Conservation (phyloP, 306 rosid genomes). For the Citrullus amarus region DNA sequence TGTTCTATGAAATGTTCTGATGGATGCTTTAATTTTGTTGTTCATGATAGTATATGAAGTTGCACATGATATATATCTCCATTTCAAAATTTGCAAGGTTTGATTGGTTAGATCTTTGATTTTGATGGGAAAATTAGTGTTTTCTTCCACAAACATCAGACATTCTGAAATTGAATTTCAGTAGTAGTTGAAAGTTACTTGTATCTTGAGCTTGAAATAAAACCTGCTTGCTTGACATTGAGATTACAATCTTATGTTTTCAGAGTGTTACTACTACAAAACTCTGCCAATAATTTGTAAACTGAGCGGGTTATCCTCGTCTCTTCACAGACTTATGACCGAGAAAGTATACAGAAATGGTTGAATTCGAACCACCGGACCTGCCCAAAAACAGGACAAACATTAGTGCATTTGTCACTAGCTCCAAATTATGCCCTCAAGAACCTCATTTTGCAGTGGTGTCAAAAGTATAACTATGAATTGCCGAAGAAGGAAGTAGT, state of each 20-base stretch:
- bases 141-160: background rate
- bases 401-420: conserved; percentile 33
- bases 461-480: conserved; percentile 42
- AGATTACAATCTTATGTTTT: conserved; percentile 3
- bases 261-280: background rate
- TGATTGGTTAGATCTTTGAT: background rate
- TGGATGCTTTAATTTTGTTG: background rate
- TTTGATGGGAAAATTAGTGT: background rate
- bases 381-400: conserved; percentile 45
- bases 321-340: conserved; percentile 57
- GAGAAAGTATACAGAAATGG: conserved; percentile 86
- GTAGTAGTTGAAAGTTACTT: background rate
- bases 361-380: conserved; percentile 44
- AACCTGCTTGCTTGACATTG: background rate
- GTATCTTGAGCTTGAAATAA: background rate
- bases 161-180: background rate
- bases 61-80: no score
- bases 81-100: background rate
- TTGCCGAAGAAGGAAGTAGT: conserved; percentile 33
- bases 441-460: conserved; percentile 57
- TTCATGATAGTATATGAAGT: background rate
- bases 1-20: background rate
- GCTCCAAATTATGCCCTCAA: conserved; percentile 47
- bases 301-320: conserved; percentile 15
- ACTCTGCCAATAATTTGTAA: conserved; percentile 4